Percentiles rank a stretch among this genome's conserved stretches.
Conservation (phyloP, 2,329 filamentous ascomycete genomes). For the Fusarium falciforme region DNA sequence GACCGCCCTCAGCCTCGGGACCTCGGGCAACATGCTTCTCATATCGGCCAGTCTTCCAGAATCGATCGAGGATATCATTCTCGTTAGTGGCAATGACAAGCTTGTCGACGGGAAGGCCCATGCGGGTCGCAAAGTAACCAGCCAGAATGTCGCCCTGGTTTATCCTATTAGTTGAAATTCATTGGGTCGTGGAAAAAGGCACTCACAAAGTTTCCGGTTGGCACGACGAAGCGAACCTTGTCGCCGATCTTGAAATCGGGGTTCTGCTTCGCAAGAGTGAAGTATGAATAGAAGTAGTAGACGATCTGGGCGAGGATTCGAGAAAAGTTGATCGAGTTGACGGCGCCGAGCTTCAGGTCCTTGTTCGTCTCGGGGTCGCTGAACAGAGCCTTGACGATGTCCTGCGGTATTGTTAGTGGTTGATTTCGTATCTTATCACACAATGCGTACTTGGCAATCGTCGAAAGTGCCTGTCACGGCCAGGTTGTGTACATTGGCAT, state of each 20-base stretch:
- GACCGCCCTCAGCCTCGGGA: slow-evolving; percentile 69
- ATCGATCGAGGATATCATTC: slow-evolving; percentile 96
- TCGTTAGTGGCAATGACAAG: slow-evolving; percentile 95
- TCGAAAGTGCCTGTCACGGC: slow-evolving; percentile 93
- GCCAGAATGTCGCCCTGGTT: slow-evolving; percentile 80
- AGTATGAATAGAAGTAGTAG: slow-evolving; percentile 97
- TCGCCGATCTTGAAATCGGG: slow-evolving; percentile 71
- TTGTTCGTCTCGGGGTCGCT: slow-evolving; percentile 86
- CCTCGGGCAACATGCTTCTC: slow-evolving; percentile 81
- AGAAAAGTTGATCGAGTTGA: slow-evolving; percentile 98
- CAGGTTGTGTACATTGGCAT: slow-evolving; percentile 92
- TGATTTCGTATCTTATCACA: not conserved
- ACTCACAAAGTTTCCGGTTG: slow-evolving; percentile 88
- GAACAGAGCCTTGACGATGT: slow-evolving; percentile 91
- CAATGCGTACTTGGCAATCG: slow-evolving; percentile 79
- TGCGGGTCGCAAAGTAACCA: slow-evolving; percentile 90
- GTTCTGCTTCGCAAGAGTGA: slow-evolving; percentile 75
- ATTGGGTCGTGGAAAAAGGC: not conserved
- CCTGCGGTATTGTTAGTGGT: slow-evolving; percentile 13
- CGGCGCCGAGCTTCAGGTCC: slow-evolving; percentile 85
- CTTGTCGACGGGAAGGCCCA: slow-evolving; percentile 90
- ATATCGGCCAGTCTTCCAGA: slow-evolving; percentile 91
- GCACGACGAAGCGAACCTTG: slow-evolving; percentile 86
- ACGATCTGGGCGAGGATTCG: slow-evolving; percentile 96
- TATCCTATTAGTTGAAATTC: not conserved